Evolutionary conservation across 805 yeast genomes (phyloP).

Genomic region (Wickerhamomyces bisporus): DNA sequence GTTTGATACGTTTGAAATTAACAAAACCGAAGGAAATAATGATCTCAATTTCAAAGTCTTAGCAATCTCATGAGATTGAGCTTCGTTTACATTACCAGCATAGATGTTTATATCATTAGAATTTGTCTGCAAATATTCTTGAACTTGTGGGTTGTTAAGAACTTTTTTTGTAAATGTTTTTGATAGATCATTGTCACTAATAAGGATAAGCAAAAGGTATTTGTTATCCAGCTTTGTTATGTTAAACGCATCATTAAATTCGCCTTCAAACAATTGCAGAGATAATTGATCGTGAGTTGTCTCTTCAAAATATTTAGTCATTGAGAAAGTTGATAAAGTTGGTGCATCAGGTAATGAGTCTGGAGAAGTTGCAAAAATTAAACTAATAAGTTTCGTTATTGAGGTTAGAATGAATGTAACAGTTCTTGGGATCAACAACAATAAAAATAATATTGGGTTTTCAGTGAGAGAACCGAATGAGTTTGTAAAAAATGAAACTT

Average conservation of each 20-base stretch:
- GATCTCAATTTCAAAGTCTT: conserved; percentile 45
- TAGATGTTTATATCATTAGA: conserved; percentile 48
- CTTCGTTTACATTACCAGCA: conserved; percentile 57
- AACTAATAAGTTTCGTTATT: conserved; percentile 28
- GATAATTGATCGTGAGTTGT: conserved; percentile 13
- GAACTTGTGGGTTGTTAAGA: conserved; percentile 40
- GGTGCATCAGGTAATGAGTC: conserved; percentile 29
- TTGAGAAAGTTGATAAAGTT: conserved; percentile 9
- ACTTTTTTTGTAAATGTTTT: conserved; percentile 38
- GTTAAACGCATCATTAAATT: conserved; percentile 19
- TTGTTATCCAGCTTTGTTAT: conserved; percentile 16
- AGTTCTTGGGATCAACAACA: conserved; percentile 52
- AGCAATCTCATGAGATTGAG: conserved; percentile 66
- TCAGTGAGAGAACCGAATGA: conserved; percentile 12
- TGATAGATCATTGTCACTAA: conserved; percentile 25
- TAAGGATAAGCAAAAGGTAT: conserved; percentile 15
- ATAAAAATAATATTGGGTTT: conserved; percentile 41
- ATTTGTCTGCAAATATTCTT: conserved; percentile 28
- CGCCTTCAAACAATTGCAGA: conserved; percentile 12
- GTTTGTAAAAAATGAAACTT: not conserved
- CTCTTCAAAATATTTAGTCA: conserved; percentile 8
- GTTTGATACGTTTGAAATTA: conserved; percentile 55
- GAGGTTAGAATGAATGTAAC: conserved; percentile 38
- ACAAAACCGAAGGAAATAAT: conserved; percentile 46
- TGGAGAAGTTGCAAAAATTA: conserved; percentile 31